Evolutionary conservation across 208 protist genomes (phyloP), one percentile per base, ranked within the genome.

Genomic region (Crithidia mellificae): DNA sequence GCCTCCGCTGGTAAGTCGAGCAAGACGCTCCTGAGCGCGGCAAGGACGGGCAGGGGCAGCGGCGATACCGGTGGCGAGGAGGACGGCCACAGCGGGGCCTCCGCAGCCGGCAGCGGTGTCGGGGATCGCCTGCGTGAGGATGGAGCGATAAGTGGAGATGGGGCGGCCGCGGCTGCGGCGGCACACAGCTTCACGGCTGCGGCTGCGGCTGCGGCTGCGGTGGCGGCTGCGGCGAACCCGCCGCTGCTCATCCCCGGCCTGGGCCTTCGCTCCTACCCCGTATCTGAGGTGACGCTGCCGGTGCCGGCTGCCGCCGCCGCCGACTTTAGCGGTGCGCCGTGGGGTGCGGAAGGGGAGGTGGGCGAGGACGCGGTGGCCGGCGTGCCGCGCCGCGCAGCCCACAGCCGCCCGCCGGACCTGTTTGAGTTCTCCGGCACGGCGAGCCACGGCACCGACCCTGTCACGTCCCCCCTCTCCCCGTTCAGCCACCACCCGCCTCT

Each of bases 231-330:
- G 0, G 24, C 55, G 5, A 52, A 41, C n/a, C 61, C 67, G 47
- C 72, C 58, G 22, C 44, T 80, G 44, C 49, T 78, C 11, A 63
- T 86, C 12, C 77, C 77, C 3, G 81, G 81, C 14, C 73, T 86
- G 9, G 81, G 77, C n/a, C 73, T 86, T 44, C 74, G 68, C 44
- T 58, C 53, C 12, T 80, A 71, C 46, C 59, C 68, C 0, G n/a
- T 75, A n/a, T 47, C 66, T 11, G 59, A 62, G 11, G 76, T 86
- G 6, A 80, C 77, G 27, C 54, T 74, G 20, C 78, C 81, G 12
- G 77, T 77, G 52, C 36, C 70, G 2, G 5, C 25, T 8, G 47
- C 61, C 53, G 41, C 38, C 19, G 55, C 57, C 8, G 52, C 59
- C 14, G 49, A 57, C 9, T 12, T 53, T 8, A 11, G 11, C 2